Percentiles rank a stretch among this genome's conserved stretches.
phyloP scores from a whole-genome alignment of 441 rosid species.

The Brassica hybrid region DNA sequence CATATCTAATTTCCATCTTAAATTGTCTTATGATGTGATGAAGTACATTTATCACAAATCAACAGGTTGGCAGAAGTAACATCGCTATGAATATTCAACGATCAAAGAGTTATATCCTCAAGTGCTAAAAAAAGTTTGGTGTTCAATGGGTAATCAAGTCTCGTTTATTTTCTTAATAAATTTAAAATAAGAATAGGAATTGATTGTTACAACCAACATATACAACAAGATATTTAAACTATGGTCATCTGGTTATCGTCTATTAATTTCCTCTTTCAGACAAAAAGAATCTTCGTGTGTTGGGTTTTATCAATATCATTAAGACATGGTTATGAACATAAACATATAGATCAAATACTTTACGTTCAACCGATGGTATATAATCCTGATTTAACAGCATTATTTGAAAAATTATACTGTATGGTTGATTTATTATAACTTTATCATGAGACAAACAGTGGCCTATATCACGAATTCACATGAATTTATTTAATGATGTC shows the following conservation, averaged over 20 bases:
- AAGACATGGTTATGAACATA: slow-evolving; percentile 7
- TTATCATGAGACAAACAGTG: slow-evolving; percentile 34
- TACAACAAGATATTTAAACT: not conserved
- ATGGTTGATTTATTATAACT: not conserved
- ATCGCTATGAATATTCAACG: slow-evolving; percentile 24
- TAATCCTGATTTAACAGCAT: slow-evolving; percentile 10
- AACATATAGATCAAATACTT: not conserved
- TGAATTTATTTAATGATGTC: slow-evolving; percentile 38
- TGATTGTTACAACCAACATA: slow-evolving; percentile 22
- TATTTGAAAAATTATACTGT: slow-evolving; percentile 6
- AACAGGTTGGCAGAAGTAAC: slow-evolving; percentile 29
- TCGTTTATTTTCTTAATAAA: not conserved
- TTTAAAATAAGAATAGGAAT: not conserved
- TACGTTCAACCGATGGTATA: slow-evolving; percentile 4
- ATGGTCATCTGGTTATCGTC: slow-evolving; percentile 14
- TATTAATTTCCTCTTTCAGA: not conserved
- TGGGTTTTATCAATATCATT: not conserved
- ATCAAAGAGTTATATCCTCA: not conserved
- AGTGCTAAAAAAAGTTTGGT: slow-evolving; percentile 14
- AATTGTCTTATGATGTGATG: not conserved
- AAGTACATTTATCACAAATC: slow-evolving; percentile 27
- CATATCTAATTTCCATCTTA: slow-evolving; percentile 21
- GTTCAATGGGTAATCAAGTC: not conserved
- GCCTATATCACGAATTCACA: slow-evolving; percentile 37
- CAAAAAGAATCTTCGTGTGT: not conserved